phyloP scores from a whole-genome alignment of 1,139 yeast species.

The Tardiomyces blankii region DNA sequence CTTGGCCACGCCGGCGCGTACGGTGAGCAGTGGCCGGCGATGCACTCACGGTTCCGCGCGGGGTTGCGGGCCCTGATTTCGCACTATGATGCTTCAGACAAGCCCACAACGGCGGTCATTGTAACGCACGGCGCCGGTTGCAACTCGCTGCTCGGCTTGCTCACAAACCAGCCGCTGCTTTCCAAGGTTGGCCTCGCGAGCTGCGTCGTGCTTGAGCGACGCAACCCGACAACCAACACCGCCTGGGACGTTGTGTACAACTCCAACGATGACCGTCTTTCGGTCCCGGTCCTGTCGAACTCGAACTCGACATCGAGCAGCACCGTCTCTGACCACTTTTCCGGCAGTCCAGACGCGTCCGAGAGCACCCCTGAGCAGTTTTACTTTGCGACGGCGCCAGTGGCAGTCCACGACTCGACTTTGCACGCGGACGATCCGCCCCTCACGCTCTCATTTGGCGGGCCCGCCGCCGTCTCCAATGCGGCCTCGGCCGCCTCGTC shows the following conservation, averaged over 20 bases:
- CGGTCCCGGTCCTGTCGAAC: not conserved
- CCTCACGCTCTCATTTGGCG: not conserved
- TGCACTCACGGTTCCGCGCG: conserved; percentile 24
- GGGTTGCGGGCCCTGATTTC: conserved; percentile 20
- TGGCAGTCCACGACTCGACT: not conserved
- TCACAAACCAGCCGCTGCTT: conserved; percentile 23
- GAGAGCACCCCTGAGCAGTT: not conserved
- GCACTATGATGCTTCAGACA: conserved; percentile 11
- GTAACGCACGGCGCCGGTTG: conserved; percentile 33
- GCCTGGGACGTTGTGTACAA: not conserved
- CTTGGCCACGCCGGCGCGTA: conserved; percentile 27
- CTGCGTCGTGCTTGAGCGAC: not conserved
- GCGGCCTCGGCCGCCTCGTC: not conserved
- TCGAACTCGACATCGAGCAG: not conserved
- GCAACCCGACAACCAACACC: not conserved
- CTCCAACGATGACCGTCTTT: not conserved
- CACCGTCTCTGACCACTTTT: not conserved
- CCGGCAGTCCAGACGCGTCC: not conserved
- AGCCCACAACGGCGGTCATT: conserved; percentile 18
- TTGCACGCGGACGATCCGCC: not conserved
- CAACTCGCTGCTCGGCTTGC: conserved; percentile 26
- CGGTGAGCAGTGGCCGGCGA: conserved; percentile 28
- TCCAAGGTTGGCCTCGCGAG: conserved; percentile 15
- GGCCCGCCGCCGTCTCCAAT: not conserved
- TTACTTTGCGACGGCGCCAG: not conserved